Evolutionary conservation across 352 stramenopile species (phyloP).

Genomic region (Pythium utonaiense): DNA sequence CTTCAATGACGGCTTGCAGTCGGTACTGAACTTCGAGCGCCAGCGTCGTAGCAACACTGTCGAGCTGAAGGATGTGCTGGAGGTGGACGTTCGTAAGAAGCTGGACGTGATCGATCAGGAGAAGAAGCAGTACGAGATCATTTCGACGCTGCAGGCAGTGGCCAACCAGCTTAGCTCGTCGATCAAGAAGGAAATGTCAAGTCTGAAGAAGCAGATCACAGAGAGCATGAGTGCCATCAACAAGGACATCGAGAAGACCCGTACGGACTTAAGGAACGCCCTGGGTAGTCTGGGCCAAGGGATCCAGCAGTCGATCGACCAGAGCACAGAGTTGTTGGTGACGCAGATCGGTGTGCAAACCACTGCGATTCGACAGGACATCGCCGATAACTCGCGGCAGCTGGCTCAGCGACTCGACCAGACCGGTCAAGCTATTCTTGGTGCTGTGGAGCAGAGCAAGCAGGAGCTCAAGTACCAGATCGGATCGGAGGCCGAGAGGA

Average conservation of each 20-base stretch:
- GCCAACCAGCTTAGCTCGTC: constrained; percentile 12
- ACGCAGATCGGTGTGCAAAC: not conserved
- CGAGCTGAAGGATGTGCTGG: constrained; percentile 7
- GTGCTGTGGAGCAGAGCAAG: constrained; percentile 8
- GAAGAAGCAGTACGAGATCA: constrained; percentile 23
- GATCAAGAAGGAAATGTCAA: too few species aligned
- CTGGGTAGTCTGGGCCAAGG: too few species aligned
- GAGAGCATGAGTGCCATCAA: too few species aligned
- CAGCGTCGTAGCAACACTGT: not conserved
- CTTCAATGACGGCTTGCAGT: not conserved
- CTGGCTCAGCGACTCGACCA: not conserved
- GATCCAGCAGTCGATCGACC: not conserved
- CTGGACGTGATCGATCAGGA: constrained; percentile 22
- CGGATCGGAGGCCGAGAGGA: constrained; percentile 6
- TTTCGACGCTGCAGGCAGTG: constrained; percentile 13
- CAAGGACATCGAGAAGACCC: too few species aligned
- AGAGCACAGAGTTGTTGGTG: not conserved
- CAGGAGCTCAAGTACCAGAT: constrained; percentile 16
- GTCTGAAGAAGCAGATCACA: too few species aligned
- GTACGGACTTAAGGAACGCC: too few species aligned
- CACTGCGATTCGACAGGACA: not conserved
- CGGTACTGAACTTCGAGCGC: not conserved
- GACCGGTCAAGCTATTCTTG: not conserved
- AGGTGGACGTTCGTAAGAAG: constrained; percentile 25
- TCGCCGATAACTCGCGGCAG: not conserved